A percentile compares a stretch with the other conserved stretches of the same genome.
These are phyloP conservation scores for Lentinula raphanica DNA, from an alignment of 768 basidiomycete genomes.

Conservation along the genomic window DNA sequence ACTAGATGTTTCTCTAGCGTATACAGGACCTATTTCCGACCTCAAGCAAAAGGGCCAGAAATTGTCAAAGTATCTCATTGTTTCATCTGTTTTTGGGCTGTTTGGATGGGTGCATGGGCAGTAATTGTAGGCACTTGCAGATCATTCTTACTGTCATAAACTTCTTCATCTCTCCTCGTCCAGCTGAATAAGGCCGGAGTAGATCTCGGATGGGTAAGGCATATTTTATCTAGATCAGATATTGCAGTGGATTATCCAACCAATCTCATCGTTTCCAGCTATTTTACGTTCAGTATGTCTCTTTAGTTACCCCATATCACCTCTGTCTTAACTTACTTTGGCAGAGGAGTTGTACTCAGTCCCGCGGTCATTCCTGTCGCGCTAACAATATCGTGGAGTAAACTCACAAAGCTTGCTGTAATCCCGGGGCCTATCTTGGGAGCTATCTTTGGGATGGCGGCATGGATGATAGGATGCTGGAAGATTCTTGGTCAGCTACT, in stretches of 20 bases:
- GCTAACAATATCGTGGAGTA: slow-evolving; percentile 42
- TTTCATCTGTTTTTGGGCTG: slow-evolving; percentile 37
- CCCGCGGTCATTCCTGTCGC: slow-evolving; percentile 48
- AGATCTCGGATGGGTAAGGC: slow-evolving; percentile 41
- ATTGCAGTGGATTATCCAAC: too few species aligned
- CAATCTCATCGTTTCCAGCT: slow-evolving; percentile 14
- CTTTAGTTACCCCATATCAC: background rate
- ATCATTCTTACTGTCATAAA: background rate
- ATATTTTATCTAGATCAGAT: background rate
- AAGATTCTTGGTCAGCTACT: slow-evolving; percentile 37
- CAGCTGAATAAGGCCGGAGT: slow-evolving; percentile 41
- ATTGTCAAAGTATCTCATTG: slow-evolving; percentile 35
- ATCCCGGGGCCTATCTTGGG: slow-evolving; percentile 37
- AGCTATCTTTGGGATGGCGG: slow-evolving; percentile 36
- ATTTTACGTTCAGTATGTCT: slow-evolving; percentile 41
- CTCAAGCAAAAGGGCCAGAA: slow-evolving; percentile 30
- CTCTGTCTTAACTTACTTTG: background rate
- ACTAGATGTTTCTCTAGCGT: slow-evolving; percentile 17
- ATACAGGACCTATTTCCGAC: slow-evolving; percentile 34
- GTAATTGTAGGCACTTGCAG: slow-evolving; percentile 24
- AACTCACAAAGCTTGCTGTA: slow-evolving; percentile 35
- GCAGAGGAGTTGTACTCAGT: slow-evolving; percentile 43
- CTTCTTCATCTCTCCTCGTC: background rate
- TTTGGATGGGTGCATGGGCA: slow-evolving; percentile 40
- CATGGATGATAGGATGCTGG: slow-evolving; percentile 49